Evolutionary conservation across 768 basidiomycete species (phyloP), one percentile per base, ranked within the genome.

Genomic region (Cubamyces sp.): DNA sequence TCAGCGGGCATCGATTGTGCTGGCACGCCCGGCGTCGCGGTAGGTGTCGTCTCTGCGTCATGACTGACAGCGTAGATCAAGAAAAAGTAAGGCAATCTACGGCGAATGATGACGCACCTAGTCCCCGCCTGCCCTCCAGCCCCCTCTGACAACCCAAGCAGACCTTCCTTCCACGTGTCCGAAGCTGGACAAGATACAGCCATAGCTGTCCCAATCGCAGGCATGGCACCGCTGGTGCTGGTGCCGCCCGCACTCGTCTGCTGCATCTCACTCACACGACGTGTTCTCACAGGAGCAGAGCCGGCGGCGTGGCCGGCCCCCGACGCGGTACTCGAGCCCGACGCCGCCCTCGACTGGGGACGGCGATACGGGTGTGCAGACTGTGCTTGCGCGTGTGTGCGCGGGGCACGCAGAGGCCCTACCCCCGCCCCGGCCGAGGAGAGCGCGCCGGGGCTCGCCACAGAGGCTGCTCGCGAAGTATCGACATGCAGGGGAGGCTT

Each of bases 291-390:
- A 60, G 58, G 54, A 41, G 54, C 58, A 49, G 43, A 43, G 12
- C 46, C 46, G 21, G 53, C 25, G 9, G 18, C 54, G 26, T 26
- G 21, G n/a, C 39, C 41, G 15, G 57, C 18, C 16, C 28, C 62
- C 9, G 49, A 28, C 56, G 55, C 54, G 19, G 57, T 41, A 21
- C 60, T 57, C 57, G 58, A 61, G 41, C 63, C 63, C 53, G 57
- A 56, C 54, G 56, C 63, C 30, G 46, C 57, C 30, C 57, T 37
- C 48, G 61, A 62, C 50, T 62, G 64, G 1, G 64, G 67, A 15
- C 67, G 64, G 26, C 60, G 64, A 43, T 68, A 68, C 49, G 67
- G 67, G 56, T 68, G 67, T 51, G 62, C 60, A 25, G 47, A 39
- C 51, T 64, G 66, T 51, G 59, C 56, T 26, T 60, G 58, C 48